A percentile compares a stretch with the other conserved stretches of the same genome.
phyloP scores from a whole-genome alignment of 176 grass and related monocot genomes.

The Elymus sibiricus region DNA sequence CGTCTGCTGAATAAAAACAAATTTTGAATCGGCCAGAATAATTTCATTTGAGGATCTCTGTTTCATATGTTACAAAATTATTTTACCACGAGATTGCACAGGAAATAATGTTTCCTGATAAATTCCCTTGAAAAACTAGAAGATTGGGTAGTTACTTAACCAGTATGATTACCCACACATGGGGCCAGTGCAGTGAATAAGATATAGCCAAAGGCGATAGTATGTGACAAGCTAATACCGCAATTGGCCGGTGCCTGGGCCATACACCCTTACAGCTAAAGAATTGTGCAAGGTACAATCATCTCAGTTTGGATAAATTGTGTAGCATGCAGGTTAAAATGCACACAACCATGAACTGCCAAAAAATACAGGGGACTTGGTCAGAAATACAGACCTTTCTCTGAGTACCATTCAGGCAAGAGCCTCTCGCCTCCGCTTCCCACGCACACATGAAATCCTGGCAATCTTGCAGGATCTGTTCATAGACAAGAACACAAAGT shows the following conservation, averaged over 20 bases:
- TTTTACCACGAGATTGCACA: background rate
- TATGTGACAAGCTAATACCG: background rate
- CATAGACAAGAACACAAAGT: background rate
- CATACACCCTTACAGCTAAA: background rate
- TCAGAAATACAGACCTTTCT: constrained; percentile 57
- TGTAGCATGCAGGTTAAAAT: background rate
- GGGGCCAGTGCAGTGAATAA: background rate
- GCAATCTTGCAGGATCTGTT: constrained; percentile 90
- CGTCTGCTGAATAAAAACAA: background rate
- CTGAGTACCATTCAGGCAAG: constrained; percentile 92
- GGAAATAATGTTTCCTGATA: background rate
- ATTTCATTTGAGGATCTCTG: background rate
- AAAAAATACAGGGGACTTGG: background rate
- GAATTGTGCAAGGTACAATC: background rate
- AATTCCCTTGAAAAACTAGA: background rate
- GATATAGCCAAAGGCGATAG: background rate
- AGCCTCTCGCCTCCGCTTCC: constrained; percentile 87
- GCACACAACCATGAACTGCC: background rate
- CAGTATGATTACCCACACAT: background rate
- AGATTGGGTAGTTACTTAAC: background rate
- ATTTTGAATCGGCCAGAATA: background rate
- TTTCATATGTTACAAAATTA: background rate
- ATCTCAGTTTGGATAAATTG: background rate
- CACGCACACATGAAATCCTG: constrained; percentile 87
- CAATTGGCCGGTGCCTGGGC: background rate